Conservation (phyloP, 352 stramenopile genomes). For the Phytophthora palmivora region DNA sequence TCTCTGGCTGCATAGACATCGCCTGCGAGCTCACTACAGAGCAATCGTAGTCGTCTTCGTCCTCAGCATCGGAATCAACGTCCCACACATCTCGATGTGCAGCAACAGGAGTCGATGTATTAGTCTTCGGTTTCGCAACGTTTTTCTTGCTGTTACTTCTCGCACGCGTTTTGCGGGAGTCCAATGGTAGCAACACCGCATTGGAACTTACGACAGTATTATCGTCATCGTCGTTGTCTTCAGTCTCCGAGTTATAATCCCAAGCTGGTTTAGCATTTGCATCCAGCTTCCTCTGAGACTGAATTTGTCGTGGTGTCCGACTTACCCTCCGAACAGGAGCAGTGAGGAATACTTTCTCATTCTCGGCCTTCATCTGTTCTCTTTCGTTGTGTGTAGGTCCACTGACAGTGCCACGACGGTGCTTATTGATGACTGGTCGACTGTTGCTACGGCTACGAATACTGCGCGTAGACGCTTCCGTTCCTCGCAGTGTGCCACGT, state of each 20-base stretch:
- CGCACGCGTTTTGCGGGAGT: conserved; percentile 8
- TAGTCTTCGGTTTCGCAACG: not conserved
- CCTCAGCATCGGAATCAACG: conserved; percentile 28
- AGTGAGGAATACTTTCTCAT: conserved; percentile 23
- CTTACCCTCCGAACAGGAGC: conserved; percentile 13
- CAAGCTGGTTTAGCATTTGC: conserved; percentile 17
- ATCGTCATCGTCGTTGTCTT: conserved; percentile 20
- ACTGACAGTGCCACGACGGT: conserved; percentile 13
- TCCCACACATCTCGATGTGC: conserved; percentile 27
- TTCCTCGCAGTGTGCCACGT: conserved; percentile 15
- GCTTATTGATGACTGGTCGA: conserved; percentile 5
- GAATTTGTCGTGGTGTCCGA: conserved; percentile 5
- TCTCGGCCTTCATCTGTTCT: conserved; percentile 4
- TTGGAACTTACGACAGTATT: conserved; percentile 14
- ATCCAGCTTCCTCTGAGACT: conserved; percentile 25
- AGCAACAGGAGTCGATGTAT: conserved; percentile 10
- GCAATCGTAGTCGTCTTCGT: conserved; percentile 22
- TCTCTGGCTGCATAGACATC: conserved; percentile 12
- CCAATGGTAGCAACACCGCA: conserved; percentile 9
- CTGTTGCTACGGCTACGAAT: conserved; percentile 27
- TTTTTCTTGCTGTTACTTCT: conserved; percentile 10
- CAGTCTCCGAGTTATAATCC: conserved; percentile 32
- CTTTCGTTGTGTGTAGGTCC: conserved; percentile 4
- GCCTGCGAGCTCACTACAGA: conserved; percentile 21
- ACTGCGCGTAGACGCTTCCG: conserved; percentile 1